These are phyloP conservation scores for Zygosaccharomyces bailii DNA, from an alignment of 805 yeast species.

Conservation along the genomic window DNA sequence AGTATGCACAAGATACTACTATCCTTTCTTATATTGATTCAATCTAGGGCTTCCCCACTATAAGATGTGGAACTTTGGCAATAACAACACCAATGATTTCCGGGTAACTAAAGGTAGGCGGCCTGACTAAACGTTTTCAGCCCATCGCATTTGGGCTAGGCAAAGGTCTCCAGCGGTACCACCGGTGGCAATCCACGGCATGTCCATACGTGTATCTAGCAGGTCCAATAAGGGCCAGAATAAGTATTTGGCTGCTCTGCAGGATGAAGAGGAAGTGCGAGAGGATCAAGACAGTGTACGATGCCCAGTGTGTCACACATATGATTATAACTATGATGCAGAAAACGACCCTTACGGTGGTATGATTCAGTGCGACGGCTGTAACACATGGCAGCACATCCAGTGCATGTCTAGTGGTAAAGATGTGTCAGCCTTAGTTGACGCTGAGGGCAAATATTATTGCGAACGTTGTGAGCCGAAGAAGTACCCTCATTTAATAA, in stretches of 20 bases:
- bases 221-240: conserved; percentile 44
- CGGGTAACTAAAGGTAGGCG: not conserved
- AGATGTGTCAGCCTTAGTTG: conserved; percentile 22
- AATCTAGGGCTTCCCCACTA: not conserved
- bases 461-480: conserved; percentile 55
- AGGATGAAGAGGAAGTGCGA: conserved; percentile 31
- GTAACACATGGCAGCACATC: conserved; percentile 72
- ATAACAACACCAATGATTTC: not conserved
- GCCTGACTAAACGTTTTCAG: not conserved
- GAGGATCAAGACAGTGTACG: conserved; percentile 44
- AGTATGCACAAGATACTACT: no score
- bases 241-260: conserved; percentile 28
- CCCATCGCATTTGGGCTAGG: not conserved
- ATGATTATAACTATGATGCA: conserved; percentile 54
- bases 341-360: conserved; percentile 49
- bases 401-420: conserved; percentile 50
- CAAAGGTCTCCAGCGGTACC: not conserved
- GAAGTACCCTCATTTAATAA: conserved; percentile 37
- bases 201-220: conserved; percentile 41
- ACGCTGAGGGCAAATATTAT: conserved; percentile 46
- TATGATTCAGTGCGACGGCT: conserved; percentile 64
- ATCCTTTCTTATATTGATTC: no score
- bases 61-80: not conserved
- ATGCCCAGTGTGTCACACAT: conserved; percentile 62
- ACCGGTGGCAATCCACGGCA: conserved; percentile 1